Evolutionary conservation across 1,139 yeast species (phyloP).

Genomic region (Geotrichum fermentans): DNA sequence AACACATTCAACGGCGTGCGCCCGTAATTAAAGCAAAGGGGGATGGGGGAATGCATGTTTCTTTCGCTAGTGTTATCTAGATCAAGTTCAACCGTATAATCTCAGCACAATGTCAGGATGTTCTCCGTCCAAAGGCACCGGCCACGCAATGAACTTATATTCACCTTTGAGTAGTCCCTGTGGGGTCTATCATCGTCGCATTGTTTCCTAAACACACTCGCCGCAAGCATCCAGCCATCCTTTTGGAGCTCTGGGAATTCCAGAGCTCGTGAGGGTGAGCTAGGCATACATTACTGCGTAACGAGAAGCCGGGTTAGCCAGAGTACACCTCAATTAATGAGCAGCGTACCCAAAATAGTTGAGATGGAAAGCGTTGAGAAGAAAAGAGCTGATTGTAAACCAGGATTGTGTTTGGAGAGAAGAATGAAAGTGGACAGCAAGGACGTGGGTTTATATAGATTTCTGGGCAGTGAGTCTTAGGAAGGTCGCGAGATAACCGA

Average conservation of each 20-base stretch:
- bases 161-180: conserved; percentile 7
- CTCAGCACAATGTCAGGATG: conserved; percentile 29
- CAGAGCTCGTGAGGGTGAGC: neutral
- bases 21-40: neutral
- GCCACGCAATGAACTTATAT: conserved; percentile 26
- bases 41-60: conserved; percentile 29
- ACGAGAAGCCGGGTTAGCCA: neutral
- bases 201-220: conserved; percentile 1
- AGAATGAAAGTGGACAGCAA: too few relatives aligned
- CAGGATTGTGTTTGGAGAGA: too few relatives aligned
- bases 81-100: conserved; percentile 37
- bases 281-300: conserved; percentile 7
- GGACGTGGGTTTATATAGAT: too few relatives aligned
- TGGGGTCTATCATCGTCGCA: neutral
- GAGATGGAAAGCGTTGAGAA: too few relatives aligned
- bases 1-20: neutral
- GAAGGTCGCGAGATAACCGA: too few relatives aligned
- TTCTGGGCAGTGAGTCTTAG: too few relatives aligned
- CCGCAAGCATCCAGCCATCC: conserved; percentile 11
- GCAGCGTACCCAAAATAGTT: conserved; percentile 1
- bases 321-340: neutral
- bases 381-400: too few relatives aligned
- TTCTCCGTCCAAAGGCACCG: conserved; percentile 27
- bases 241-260: neutral
- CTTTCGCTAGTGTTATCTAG: conserved; percentile 37